Percentiles rank a stretch among this genome's conserved stretches.
Evolutionary conservation across 768 basidiomycete species (phyloP).

Genomic region (Artomyces pyxidatus): DNA sequence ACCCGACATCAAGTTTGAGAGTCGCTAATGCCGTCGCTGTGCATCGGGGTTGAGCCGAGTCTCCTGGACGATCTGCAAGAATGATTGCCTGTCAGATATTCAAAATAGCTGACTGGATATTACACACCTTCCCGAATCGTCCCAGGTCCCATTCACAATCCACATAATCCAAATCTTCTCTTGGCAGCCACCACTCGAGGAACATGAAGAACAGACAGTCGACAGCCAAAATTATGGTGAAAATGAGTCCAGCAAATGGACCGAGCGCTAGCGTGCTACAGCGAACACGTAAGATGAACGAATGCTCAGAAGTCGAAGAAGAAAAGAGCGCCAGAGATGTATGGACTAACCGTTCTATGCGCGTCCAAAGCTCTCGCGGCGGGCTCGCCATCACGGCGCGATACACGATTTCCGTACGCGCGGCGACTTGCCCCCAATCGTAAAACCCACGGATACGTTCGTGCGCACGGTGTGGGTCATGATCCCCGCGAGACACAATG

Average conservation of each 20-base stretch:
- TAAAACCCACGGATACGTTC: slow-evolving; percentile 77
- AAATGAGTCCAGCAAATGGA: slow-evolving; percentile 77
- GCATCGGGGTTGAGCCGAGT: too few relatives aligned
- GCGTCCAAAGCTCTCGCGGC: slow-evolving; percentile 65
- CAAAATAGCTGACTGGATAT: background rate
- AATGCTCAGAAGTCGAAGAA: too few relatives aligned
- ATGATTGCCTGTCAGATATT: background rate
- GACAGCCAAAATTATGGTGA: slow-evolving; percentile 81
- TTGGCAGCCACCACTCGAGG: slow-evolving; percentile 79
- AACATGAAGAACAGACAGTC: slow-evolving; percentile 83
- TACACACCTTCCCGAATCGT: slow-evolving; percentile 25
- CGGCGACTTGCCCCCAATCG: slow-evolving; percentile 74
- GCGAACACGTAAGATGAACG: background rate
- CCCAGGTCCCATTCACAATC: slow-evolving; percentile 49
- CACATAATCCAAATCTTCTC: slow-evolving; percentile 71
- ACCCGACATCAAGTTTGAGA: background rate
- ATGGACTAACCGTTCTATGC: slow-evolving; percentile 57
- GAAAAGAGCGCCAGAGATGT: background rate
- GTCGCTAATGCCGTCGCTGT: too few relatives aligned
- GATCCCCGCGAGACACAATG: slow-evolving; percentile 55
- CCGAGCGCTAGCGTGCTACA: slow-evolving; percentile 70
- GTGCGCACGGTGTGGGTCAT: slow-evolving; percentile 73
- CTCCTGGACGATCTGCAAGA: too few relatives aligned
- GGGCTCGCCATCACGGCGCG: slow-evolving; percentile 50
- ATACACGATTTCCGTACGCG: slow-evolving; percentile 82